These are phyloP conservation scores for Lipomyces yamadae DNA, from an alignment of 805 yeast species.

Conservation along the genomic window DNA sequence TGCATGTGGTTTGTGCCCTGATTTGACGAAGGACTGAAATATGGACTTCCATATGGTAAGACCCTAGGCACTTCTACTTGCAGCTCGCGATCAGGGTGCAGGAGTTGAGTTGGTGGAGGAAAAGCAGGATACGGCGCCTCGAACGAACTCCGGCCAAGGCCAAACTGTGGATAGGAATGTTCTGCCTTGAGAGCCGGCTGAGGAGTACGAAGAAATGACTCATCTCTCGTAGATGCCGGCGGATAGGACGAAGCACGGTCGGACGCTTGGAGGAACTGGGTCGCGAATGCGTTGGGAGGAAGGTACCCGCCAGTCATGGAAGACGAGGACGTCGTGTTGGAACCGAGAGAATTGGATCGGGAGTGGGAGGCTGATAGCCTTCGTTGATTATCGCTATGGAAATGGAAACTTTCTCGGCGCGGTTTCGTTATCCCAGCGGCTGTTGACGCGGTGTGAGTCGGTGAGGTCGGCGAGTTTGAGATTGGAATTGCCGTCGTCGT, in stretches of 20 bases:
- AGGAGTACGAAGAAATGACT: constrained; percentile 15
- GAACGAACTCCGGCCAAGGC: constrained; percentile 1
- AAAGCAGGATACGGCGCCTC: not conserved
- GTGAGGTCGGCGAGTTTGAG: constrained; percentile 4
- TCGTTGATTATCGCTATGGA: constrained; percentile 12
- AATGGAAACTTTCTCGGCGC: constrained; percentile 23
- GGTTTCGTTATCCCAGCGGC: constrained; percentile 21
- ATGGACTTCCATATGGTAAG: constrained; percentile 4
- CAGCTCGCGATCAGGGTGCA: not conserved
- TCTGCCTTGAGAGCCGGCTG: constrained; percentile 13
- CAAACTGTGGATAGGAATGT: not conserved
- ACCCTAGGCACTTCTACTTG: not conserved
- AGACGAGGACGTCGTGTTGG: constrained; percentile 1
- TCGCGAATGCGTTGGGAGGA: constrained; percentile 17
- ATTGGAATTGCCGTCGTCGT: not conserved
- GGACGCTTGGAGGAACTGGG: constrained; percentile 16
- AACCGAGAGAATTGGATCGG: constrained; percentile 6
- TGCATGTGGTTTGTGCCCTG: not conserved
- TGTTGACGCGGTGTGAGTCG: constrained; percentile 8
- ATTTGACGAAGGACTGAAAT: not conserved
- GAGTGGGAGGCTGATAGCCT: constrained; percentile 8
- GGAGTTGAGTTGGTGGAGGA: not conserved
- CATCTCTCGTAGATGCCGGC: constrained; percentile 6
- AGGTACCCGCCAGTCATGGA: constrained; percentile 18
- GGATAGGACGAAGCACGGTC: constrained; percentile 7